These are phyloP conservation scores for Cercospora zeae-maydis DNA, from an alignment of 2,329 filamentous ascomycete species.

Conservation along the genomic window DNA sequence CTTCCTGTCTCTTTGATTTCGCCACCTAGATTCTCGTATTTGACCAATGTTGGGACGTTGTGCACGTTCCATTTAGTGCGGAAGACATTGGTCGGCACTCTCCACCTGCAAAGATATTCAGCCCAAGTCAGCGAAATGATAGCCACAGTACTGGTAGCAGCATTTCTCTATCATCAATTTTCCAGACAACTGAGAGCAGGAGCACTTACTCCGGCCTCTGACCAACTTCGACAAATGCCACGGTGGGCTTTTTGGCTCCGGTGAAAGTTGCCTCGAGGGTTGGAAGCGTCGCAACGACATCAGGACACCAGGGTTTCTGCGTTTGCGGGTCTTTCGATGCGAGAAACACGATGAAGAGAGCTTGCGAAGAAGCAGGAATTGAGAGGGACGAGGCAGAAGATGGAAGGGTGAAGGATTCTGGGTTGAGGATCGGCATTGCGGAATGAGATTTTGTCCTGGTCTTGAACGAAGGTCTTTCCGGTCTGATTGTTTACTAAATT, in stretches of 20 bases:
- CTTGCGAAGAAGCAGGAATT: neutral
- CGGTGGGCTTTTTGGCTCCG: conserved; percentile 10
- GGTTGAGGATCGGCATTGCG: neutral
- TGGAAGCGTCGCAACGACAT: conserved; percentile 21
- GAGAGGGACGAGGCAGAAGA: neutral
- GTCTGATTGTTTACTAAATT: neutral
- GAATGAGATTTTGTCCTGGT: neutral
- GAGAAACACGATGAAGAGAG: conserved; percentile 24
- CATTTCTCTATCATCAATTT: neutral
- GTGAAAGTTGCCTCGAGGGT: conserved; percentile 19
- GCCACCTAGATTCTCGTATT: conserved; percentile 14
- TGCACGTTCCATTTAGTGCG: conserved; percentile 79
- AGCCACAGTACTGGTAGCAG: neutral
- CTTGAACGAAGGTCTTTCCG: too few species aligned
- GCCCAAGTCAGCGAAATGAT: neutral
- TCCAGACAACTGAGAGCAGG: neutral
- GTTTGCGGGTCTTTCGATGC: conserved; percentile 22
- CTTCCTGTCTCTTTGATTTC: conserved; percentile 18
- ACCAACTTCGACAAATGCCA: conserved; percentile 23
- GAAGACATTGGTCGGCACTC: conserved; percentile 73
- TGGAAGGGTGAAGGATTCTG: neutral
- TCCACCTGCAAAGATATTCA: conserved; percentile 14
- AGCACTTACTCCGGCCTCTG: conserved; percentile 20
- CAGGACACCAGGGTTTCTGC: conserved; percentile 23
- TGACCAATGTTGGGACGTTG: conserved; percentile 33